These are phyloP conservation scores for Globisporangium rhizosaccharum DNA, from an alignment of 352 stramenopile species.

Conservation along the genomic window DNA sequence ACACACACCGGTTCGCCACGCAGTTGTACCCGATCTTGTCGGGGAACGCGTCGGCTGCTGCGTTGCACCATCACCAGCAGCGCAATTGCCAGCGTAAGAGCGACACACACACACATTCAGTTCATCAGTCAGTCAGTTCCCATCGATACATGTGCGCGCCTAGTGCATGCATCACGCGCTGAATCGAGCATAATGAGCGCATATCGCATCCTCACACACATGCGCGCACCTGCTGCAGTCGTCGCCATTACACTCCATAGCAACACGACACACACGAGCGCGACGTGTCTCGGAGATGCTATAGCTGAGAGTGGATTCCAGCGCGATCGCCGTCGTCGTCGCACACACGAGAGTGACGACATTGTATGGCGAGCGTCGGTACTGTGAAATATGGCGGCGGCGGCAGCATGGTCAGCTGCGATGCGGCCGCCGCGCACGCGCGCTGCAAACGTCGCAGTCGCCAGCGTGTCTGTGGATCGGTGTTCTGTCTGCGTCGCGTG, in stretches of 20 bases:
- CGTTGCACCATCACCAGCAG: too few species aligned
- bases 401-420: not conserved
- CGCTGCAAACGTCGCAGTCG: slow-evolving; percentile 6
- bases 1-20: slow-evolving; percentile 41
- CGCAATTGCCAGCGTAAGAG: too few species aligned
- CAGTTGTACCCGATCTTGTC: slow-evolving; percentile 41
- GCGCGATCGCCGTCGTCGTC: not conserved
- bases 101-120: not conserved
- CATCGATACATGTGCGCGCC: not conserved
- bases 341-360: too few species aligned
- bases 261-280: not conserved
- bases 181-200: too few species aligned
- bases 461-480: slow-evolving; percentile 8
- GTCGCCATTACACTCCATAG: not conserved
- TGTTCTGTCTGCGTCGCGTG: not conserved
- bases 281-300: not conserved
- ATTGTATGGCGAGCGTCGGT: too few species aligned
- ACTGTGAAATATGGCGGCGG: too few species aligned
- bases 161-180: too few species aligned
- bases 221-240: slow-evolving; percentile 5
- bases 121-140: too few species aligned
- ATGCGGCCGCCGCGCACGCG: not conserved
- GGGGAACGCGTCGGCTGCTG: slow-evolving; percentile 28
- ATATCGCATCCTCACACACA: too few species aligned
- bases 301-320: not conserved